A percentile compares a stretch with the other conserved stretches of the same genome.
Evolutionary conservation across 257 asterid species (phyloP).

Genomic region (Misopates orontium): DNA sequence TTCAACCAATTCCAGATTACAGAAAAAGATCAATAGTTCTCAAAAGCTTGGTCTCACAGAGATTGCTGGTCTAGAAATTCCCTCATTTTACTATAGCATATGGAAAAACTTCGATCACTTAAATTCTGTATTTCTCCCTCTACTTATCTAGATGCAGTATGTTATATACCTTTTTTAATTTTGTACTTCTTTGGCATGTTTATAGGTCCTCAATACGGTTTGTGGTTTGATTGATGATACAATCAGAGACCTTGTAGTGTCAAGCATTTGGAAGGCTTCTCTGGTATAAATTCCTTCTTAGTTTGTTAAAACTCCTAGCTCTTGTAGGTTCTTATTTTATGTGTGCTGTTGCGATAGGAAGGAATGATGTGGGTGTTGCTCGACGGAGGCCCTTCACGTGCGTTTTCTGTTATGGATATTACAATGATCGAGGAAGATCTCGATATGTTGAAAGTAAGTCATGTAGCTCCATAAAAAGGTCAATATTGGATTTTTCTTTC

Average conservation of each 20-base stretch:
- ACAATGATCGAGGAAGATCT: conserved; percentile 86
- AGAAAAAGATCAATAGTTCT: conserved; percentile 11
- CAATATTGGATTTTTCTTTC: not conserved
- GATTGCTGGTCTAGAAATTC: not conserved
- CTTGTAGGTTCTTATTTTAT: conserved; percentile 28
- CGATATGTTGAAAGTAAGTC: conserved; percentile 65
- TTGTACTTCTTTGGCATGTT: conserved; percentile 27
- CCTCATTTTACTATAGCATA: conserved; percentile 9
- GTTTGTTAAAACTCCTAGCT: not conserved
- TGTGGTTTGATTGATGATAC: conserved; percentile 71
- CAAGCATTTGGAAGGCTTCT: conserved; percentile 81
- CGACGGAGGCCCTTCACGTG: conserved; percentile 96
- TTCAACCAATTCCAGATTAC: not conserved
- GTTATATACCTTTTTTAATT: not conserved
- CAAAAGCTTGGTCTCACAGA: conserved; percentile 6
- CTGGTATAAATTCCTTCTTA: conserved; percentile 50
- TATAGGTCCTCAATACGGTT: conserved; percentile 78
- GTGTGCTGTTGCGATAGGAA: conserved; percentile 57
- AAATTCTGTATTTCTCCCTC: not conserved
- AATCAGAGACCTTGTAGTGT: conserved; percentile 80
- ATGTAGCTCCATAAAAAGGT: not conserved
- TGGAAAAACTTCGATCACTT: not conserved
- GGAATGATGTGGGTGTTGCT: conserved; percentile 92
- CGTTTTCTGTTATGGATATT: conserved; percentile 77
- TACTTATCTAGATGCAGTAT: conserved; percentile 1